A percentile compares a stretch with the other conserved stretches of the same genome.
Conservation (phyloP, 2,329 filamentous ascomycete genomes). For the Verticillium nubilum region DNA sequence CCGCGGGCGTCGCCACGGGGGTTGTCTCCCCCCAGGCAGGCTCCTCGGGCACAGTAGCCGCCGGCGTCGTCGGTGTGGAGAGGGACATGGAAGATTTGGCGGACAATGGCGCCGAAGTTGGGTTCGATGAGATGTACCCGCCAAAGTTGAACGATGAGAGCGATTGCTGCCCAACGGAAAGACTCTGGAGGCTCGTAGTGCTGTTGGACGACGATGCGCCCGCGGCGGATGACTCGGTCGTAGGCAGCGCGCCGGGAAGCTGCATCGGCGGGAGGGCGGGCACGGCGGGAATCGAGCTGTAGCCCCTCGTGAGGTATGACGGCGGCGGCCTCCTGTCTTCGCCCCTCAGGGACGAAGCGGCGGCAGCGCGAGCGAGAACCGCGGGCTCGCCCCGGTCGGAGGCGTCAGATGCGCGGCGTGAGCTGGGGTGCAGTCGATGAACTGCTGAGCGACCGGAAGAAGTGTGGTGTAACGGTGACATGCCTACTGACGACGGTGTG, state of each 20-base stretch:
- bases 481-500: neutral
- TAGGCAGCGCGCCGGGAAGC: neutral
- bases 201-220: slow-evolving; percentile 9
- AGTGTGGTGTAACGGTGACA: neutral
- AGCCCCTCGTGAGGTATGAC: slow-evolving; percentile 20
- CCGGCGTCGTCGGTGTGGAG: slow-evolving; percentile 10
- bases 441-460: slow-evolving; percentile 1
- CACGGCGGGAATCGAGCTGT: slow-evolving; percentile 16
- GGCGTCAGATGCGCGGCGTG: slow-evolving; percentile 22
- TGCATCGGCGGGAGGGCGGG: slow-evolving; percentile 7
- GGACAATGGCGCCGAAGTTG: slow-evolving; percentile 9
- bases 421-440: slow-evolving; percentile 20
- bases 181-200: slow-evolving; percentile 5
- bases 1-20: neutral
- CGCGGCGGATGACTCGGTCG: neutral
- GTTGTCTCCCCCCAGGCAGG: neutral
- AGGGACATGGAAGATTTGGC: slow-evolving; percentile 7
- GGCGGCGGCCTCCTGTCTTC: slow-evolving; percentile 18
- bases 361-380: slow-evolving; percentile 4
- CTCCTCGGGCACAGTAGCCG: slow-evolving; percentile 4
- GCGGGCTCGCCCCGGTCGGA: slow-evolving; percentile 14
- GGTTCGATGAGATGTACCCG: slow-evolving; percentile 4
- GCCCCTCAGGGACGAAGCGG: neutral
- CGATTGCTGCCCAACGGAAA: slow-evolving; percentile 5
- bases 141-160: slow-evolving; percentile 12